Percentiles rank a stretch among this genome's conserved stretches.
Evolutionary conservation across 2,329 filamentous ascomycete species (phyloP).

Genomic region (Diaporthe citri): DNA sequence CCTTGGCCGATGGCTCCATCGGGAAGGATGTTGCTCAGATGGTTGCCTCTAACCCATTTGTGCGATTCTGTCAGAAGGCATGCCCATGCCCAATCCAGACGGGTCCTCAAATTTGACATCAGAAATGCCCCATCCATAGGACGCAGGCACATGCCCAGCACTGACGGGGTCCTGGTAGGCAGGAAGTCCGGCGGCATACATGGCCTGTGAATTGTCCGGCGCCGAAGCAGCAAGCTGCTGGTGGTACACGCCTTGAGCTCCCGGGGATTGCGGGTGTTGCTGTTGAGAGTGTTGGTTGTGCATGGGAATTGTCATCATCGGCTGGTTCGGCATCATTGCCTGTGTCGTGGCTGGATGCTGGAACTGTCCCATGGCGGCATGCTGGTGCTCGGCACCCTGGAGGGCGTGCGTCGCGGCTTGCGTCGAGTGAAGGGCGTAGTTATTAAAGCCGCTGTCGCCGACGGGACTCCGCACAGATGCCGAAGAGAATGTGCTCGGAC

Average conservation of each 20-base stretch:
- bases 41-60: slow-evolving; percentile 13
- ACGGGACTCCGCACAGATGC: slow-evolving; percentile 66
- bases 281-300: slow-evolving; percentile 30
- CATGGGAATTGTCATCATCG: slow-evolving; percentile 32
- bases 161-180: slow-evolving; percentile 25
- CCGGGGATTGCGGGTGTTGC: slow-evolving; percentile 31
- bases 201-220: slow-evolving; percentile 25
- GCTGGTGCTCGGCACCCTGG: slow-evolving; percentile 60
- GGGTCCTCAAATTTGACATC: slow-evolving; percentile 31
- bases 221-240: slow-evolving; percentile 31
- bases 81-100: slow-evolving; percentile 1
- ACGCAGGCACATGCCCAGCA: slow-evolving; percentile 19
- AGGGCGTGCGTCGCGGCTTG: slow-evolving; percentile 63
- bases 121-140: slow-evolving; percentile 21
- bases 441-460: slow-evolving; percentile 61
- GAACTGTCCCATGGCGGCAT: slow-evolving; percentile 50
- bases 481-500: slow-evolving; percentile 70
- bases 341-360: slow-evolving; percentile 43
- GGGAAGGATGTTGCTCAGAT: background rate
- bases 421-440: slow-evolving; percentile 67
- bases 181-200: slow-evolving; percentile 7
- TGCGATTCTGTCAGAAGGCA: slow-evolving; percentile 29
- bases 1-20: background rate
- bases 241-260: slow-evolving; percentile 33
- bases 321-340: slow-evolving; percentile 29